These are phyloP conservation scores for Stemphylium beticola DNA, from an alignment of 2,329 filamentous ascomycete genomes.

Conservation along the genomic window DNA sequence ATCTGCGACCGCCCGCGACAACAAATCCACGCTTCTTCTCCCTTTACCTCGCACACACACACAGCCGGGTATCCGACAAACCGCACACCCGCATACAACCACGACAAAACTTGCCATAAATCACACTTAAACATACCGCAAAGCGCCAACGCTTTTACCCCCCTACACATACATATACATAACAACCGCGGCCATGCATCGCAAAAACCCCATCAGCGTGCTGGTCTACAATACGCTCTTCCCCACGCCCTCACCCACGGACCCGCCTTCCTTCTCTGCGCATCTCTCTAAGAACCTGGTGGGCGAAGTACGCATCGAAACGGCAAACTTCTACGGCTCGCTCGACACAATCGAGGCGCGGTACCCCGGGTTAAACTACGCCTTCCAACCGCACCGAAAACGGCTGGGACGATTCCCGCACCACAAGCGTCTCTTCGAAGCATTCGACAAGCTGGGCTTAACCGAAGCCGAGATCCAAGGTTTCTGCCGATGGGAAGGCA, in stretches of 20 bases:
- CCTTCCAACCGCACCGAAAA: constrained; percentile 72
- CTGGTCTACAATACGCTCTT: constrained; percentile 78
- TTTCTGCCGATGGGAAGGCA: constrained; percentile 83
- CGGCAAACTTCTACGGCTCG: constrained; percentile 78
- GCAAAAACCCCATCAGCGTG: constrained; percentile 69
- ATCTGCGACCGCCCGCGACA: constrained; percentile 5
- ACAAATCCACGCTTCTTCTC: constrained; percentile 1
- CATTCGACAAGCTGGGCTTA: constrained; percentile 72
- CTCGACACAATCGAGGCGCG: constrained; percentile 80
- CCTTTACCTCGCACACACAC: constrained; percentile 2
- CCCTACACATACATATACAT: constrained; percentile 1
- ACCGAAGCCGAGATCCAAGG: constrained; percentile 73
- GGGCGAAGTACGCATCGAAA: constrained; percentile 79
- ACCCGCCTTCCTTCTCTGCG: constrained; percentile 73
- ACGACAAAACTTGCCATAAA: not conserved
- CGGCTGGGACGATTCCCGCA: constrained; percentile 79
- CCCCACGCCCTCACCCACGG: constrained; percentile 68
- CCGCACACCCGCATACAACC: not conserved
- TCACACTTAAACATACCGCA: not conserved
- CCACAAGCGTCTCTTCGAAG: constrained; percentile 77
- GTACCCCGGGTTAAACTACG: constrained; percentile 82
- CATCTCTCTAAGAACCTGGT: constrained; percentile 75
- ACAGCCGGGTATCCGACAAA: constrained; percentile 7
- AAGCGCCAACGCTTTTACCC: not conserved
- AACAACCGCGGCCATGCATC: constrained; percentile 65